Conservation (phyloP, 2,329 filamentous ascomycete species). For the Pseudogymnoascus sp. region DNA sequence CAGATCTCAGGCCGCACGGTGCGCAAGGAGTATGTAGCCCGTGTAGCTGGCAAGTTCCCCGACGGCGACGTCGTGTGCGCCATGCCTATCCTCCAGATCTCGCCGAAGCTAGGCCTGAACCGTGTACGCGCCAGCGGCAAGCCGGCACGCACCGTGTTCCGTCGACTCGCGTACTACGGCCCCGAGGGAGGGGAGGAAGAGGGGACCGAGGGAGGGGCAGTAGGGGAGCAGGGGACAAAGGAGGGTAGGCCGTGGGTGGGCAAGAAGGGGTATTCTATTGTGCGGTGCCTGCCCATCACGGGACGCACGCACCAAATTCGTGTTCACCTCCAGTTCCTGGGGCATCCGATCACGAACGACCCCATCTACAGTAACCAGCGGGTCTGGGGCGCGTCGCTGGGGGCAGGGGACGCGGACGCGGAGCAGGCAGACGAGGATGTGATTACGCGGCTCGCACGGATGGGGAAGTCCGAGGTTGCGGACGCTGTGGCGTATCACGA, state of each 20-base stretch:
- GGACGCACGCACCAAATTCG: conserved; percentile 91
- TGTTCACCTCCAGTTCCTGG: conserved; percentile 89
- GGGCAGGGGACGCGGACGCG: conserved; percentile 56
- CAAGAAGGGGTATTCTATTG: conserved; percentile 83
- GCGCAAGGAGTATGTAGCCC: conserved; percentile 88
- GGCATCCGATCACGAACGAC: conserved; percentile 93
- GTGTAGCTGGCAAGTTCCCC: conserved; percentile 85
- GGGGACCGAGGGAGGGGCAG: conserved; percentile 13
- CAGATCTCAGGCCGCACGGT: conserved; percentile 77
- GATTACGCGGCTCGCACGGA: conserved; percentile 72
- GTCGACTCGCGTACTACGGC: conserved; percentile 84
- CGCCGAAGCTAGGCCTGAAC: conserved; percentile 89
- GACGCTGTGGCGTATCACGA: conserved; percentile 90
- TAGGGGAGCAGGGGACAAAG: conserved; percentile 21
- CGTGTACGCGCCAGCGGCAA: conserved; percentile 91
- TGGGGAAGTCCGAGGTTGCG: conserved; percentile 91
- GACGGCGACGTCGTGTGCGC: conserved; percentile 87
- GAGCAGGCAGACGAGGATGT: conserved; percentile 76
- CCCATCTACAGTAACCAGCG: conserved; percentile 93
- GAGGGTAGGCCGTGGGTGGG: conserved; percentile 35
- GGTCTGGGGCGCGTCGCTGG: conserved; percentile 80
- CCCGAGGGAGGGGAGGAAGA: conserved; percentile 28
- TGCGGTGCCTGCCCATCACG: conserved; percentile 86
- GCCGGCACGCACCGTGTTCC: conserved; percentile 82
- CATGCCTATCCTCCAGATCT: conserved; percentile 88